A percentile compares a stretch with the other conserved stretches of the same genome.
Conservation (phyloP, 352 stramenopile genomes). For the Pythium rishiriense region DNA sequence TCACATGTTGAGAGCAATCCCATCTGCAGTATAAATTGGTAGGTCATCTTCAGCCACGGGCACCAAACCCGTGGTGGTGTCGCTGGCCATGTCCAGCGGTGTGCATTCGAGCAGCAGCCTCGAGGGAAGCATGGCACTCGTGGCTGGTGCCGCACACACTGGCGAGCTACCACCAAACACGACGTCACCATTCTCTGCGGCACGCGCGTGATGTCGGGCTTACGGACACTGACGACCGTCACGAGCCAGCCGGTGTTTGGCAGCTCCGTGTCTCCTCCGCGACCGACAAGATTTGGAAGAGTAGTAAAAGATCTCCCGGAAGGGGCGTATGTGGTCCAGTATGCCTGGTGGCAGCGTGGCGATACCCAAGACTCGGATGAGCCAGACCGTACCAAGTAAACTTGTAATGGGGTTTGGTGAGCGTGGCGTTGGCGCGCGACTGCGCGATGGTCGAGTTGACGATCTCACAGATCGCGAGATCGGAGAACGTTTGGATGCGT, state of each 20-base stretch:
- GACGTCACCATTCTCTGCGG: not conserved
- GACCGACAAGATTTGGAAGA: slow-evolving; percentile 5
- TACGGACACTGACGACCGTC: not conserved
- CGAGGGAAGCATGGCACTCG: not conserved
- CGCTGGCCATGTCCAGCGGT: too few species aligned
- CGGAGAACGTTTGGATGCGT: not conserved
- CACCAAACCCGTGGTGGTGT: slow-evolving; percentile 2
- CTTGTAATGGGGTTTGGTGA: not conserved
- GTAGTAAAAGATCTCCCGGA: slow-evolving; percentile 1
- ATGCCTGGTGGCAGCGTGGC: not conserved
- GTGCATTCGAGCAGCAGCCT: not conserved
- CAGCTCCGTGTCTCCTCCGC: not conserved
- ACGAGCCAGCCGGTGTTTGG: not conserved
- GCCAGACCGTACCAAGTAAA: slow-evolving; percentile 3
- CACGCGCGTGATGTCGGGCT: not conserved
- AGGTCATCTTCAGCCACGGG: not conserved
- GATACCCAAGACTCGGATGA: slow-evolving; percentile 9
- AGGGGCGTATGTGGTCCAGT: not conserved
- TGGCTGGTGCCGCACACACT: not conserved
- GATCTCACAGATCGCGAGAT: slow-evolving; percentile 19
- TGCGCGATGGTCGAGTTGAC: slow-evolving; percentile 22
- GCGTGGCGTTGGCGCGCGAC: slow-evolving; percentile 14
- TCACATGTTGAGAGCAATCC: not conserved
- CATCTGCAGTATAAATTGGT: too few species aligned
- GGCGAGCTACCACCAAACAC: slow-evolving; percentile 1